These are phyloP conservation scores for Gaultheria prostrata DNA, from an alignment of 148 eudicot genomes.

Conservation along the genomic window DNA sequence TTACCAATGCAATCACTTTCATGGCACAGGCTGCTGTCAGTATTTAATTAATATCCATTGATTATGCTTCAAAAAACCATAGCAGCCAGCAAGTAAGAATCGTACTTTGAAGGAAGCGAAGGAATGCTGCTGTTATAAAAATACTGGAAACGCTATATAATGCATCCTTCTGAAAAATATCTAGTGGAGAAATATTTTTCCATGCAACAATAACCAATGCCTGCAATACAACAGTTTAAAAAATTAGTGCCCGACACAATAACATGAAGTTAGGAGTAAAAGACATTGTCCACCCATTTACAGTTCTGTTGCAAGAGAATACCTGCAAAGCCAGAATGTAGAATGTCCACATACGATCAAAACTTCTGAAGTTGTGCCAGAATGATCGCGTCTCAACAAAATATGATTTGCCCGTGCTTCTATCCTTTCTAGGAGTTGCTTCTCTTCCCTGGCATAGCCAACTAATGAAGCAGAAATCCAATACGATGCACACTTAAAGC, in stretches of 20 bases:
- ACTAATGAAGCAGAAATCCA: slow-evolving; percentile 1
- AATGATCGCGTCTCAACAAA: slow-evolving; percentile 65
- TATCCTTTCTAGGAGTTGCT: slow-evolving; percentile 27
- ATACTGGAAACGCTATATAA: slow-evolving; percentile 56
- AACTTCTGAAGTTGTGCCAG: slow-evolving; percentile 73
- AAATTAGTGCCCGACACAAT: slow-evolving; percentile 5
- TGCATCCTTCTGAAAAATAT: slow-evolving; percentile 42
- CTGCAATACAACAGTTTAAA: slow-evolving; percentile 26
- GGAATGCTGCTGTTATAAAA: slow-evolving; percentile 72
- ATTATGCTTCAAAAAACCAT: slow-evolving; percentile 2
- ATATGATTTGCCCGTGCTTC: slow-evolving; percentile 53
- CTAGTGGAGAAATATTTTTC: slow-evolving; percentile 46
- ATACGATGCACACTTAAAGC: not conserved
- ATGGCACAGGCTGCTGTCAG: not conserved
- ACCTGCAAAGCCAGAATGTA: slow-evolving; percentile 61
- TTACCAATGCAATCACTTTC: not conserved
- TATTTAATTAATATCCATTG: not conserved
- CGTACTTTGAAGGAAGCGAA: slow-evolving; percentile 92
- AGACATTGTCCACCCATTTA: not conserved
- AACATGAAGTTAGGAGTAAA: slow-evolving; percentile 1
- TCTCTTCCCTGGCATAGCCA: slow-evolving; percentile 32
- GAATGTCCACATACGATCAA: slow-evolving; percentile 74
- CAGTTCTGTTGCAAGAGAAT: not conserved
- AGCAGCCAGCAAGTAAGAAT: slow-evolving; percentile 14
- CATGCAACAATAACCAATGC: slow-evolving; percentile 69